Conservation (phyloP, 2,329 filamentous ascomycete species). For the Exserohilum rostratum region DNA sequence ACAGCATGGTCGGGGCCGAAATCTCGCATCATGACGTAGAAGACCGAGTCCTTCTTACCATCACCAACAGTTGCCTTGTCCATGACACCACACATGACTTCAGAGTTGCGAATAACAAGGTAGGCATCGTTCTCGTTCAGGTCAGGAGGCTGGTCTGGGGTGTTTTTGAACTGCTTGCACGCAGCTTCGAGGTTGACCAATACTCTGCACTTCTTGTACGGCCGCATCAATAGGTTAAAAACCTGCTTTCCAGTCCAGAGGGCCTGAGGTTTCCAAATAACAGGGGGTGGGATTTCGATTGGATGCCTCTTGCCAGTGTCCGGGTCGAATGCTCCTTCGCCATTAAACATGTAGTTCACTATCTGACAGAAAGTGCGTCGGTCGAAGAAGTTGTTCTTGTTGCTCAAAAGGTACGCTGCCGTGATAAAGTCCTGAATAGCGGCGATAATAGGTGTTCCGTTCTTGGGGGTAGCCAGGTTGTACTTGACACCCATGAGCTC, state of each 20-base stretch:
- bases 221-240: conserved; percentile 89
- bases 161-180: conserved; percentile 78
- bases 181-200: conserved; percentile 92
- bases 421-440: conserved; percentile 99
- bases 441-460: conserved; percentile 96
- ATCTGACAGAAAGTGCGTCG: conserved; percentile 86
- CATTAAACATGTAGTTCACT: conserved; percentile 92
- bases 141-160: conserved; percentile 72
- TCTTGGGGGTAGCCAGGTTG: conserved; percentile 94
- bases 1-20: conserved; percentile 90
- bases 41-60: conserved; percentile 97
- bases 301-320: conserved; percentile 59
- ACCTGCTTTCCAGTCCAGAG: conserved; percentile 98
- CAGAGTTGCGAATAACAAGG: conserved; percentile 92
- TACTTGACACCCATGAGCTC: conserved; percentile 98
- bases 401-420: conserved; percentile 86
- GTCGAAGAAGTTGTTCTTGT: conserved; percentile 92
- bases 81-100: conserved; percentile 97
- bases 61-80: conserved; percentile 97
- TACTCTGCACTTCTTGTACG: conserved; percentile 82
- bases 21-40: conserved; percentile 95
- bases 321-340: conserved; percentile 59
- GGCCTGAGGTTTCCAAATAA: conserved; percentile 81
- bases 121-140: conserved; percentile 78
- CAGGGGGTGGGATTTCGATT: conserved; percentile 84